These are phyloP conservation scores for Phlebiopsis flavidoalba DNA, from an alignment of 768 basidiomycete species.

Conservation along the genomic window DNA sequence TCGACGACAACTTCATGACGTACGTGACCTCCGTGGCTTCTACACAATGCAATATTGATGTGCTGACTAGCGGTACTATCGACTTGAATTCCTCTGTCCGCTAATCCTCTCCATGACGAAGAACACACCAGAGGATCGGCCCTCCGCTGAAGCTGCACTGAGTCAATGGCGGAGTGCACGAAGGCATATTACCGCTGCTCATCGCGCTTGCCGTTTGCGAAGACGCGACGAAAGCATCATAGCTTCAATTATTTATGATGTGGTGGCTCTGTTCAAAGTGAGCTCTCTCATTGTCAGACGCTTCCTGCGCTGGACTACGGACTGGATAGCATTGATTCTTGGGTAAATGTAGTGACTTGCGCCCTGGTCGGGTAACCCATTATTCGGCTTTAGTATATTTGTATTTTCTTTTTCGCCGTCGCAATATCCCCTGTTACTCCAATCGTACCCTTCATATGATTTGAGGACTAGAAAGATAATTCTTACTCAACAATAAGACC, in stretches of 20 bases:
- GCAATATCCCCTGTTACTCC: neutral
- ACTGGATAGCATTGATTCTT: neutral
- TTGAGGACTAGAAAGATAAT: neutral
- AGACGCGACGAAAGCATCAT: neutral
- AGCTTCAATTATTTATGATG: neutral
- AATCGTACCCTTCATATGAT: neutral
- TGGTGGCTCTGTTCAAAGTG: neutral
- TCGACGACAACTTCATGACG: neutral
- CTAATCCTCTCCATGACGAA: conserved; percentile 5
- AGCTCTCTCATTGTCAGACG: neutral
- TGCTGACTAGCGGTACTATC: neutral
- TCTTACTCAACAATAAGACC: too few species aligned
- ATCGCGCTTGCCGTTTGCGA: neutral
- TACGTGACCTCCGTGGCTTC: neutral
- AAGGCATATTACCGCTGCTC: neutral
- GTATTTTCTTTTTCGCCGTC: neutral
- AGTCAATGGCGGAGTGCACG: neutral
- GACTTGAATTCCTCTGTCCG: neutral
- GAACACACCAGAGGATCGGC: neutral
- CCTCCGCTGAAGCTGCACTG: neutral
- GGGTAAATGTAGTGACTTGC: neutral
- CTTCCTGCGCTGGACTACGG: neutral
- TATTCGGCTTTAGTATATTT: neutral
- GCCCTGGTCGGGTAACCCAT: neutral
- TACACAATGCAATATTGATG: neutral